Evolutionary conservation across 1,284 basidiomycete species (phyloP).

Genomic region (Neolentinus lepideus): DNA sequence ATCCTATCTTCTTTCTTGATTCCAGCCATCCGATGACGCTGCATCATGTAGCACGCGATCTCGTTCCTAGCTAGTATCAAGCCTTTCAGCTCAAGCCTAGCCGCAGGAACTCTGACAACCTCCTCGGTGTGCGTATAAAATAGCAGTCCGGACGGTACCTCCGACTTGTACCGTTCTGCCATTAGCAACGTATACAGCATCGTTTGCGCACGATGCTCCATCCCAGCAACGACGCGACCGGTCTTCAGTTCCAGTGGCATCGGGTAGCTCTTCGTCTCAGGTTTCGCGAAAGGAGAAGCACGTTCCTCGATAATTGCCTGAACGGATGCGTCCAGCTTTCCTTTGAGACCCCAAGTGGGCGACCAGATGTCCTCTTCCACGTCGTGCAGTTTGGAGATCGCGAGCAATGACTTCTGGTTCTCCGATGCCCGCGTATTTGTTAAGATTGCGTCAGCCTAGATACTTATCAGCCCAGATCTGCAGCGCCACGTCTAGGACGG

Average conservation of each 20-base stretch:
- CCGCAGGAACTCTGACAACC: slow-evolving; percentile 74
- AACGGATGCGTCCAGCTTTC: slow-evolving; percentile 91
- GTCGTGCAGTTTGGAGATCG: slow-evolving; percentile 72
- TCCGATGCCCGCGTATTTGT: slow-evolving; percentile 52
- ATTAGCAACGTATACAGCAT: slow-evolving; percentile 95
- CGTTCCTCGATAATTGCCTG: slow-evolving; percentile 54
- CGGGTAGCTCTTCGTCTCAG: slow-evolving; percentile 21
- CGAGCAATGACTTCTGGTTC: slow-evolving; percentile 47
- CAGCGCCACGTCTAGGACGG: background rate
- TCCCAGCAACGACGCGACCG: slow-evolving; percentile 66
- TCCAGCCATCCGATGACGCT: slow-evolving; percentile 17
- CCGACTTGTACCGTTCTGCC: slow-evolving; percentile 78
- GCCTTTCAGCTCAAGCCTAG: slow-evolving; percentile 79
- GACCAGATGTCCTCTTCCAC: slow-evolving; percentile 98
- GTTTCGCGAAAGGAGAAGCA: slow-evolving; percentile 7
- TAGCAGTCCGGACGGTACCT: slow-evolving; percentile 73
- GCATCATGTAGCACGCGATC: slow-evolving; percentile 73
- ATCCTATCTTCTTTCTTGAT: background rate
- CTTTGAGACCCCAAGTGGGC: slow-evolving; percentile 91
- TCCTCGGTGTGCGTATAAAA: slow-evolving; percentile 93
- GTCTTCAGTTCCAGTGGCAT: slow-evolving; percentile 97
- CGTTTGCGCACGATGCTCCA: slow-evolving; percentile 96
- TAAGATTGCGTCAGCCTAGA: slow-evolving; percentile 58
- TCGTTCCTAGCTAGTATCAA: slow-evolving; percentile 83
- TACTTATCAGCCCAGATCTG: background rate